Evolutionary conservation across 768 basidiomycete species (phyloP), one percentile per base, ranked within the genome.

Genomic region (Suillus cothurnatus): DNA sequence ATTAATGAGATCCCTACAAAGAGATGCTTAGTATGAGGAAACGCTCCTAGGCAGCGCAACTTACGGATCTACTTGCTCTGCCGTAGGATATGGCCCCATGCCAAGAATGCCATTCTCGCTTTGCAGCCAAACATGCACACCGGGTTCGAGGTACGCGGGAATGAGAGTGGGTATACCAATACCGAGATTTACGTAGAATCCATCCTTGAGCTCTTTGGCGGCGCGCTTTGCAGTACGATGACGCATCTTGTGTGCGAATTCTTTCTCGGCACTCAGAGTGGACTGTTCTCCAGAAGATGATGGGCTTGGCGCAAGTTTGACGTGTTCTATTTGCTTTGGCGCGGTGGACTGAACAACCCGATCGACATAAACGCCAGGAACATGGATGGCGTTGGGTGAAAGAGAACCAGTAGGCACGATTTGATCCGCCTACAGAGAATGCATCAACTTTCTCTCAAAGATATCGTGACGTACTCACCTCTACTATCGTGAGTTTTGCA

Each of bases 141-240:
- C 89, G 64, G 87, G 82, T 55, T 86, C 85, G 52, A 94, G 75
- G 76, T 89, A 87, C 71, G 92, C 92, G 0, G 94, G 92, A 26
- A 94, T 92, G 19, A 95, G 85, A 6, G 93, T 95, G 31, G 93
- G 94, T 87, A 95, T 95, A 28, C 94, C 94, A 68, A 95, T 94
- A 32, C 94, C 94, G 64, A 95, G 80, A 69, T 95, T 95, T 66
- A 95, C 93, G 68, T 94, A 90, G 81, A 84, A 94, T 0, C 94
- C 94, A 71, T 95, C 88, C 74, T 88, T 88, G 71, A 95, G 86
- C 78, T 96, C 95, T 80, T 89, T 92, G 2, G 94, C 95, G 0
- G 94, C 94, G 23, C 94, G 90, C 67, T 84, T 87, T 19, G 92
- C 95, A 70, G 96, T 97, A 63, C 88, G 85, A 67, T 89, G 88